Conservation (phyloP, 768 basidiomycete species). For the Boletus rufocinnamomeus region DNA sequence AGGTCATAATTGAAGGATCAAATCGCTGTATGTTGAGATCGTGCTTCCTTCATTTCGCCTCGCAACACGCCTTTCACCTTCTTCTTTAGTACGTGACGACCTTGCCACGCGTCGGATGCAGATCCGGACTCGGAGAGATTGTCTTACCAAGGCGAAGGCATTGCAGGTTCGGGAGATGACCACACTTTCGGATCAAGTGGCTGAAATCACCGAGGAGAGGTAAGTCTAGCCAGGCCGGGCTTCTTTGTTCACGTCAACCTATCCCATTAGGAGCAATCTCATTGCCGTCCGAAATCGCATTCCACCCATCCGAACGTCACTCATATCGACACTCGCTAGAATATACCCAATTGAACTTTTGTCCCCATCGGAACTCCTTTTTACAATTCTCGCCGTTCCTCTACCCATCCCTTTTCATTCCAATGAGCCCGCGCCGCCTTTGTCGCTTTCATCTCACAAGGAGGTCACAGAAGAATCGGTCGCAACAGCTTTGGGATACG, state of each 20-base stretch:
- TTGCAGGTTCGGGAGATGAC: slow-evolving; percentile 37
- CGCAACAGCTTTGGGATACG: slow-evolving; percentile 89
- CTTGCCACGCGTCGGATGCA: slow-evolving; percentile 47
- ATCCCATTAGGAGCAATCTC: slow-evolving; percentile 46
- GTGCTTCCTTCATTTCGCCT: slow-evolving; percentile 26
- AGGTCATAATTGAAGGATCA: slow-evolving; percentile 43
- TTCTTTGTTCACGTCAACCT: slow-evolving; percentile 20
- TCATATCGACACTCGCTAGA: slow-evolving; percentile 68
- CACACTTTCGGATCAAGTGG: slow-evolving; percentile 30
- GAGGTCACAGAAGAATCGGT: slow-evolving; percentile 83
- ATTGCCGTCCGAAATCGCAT: slow-evolving; percentile 50
- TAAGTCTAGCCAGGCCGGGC: slow-evolving; percentile 18
- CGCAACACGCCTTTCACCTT: slow-evolving; percentile 14
- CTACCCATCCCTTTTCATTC: slow-evolving; percentile 79
- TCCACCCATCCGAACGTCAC: slow-evolving; percentile 55
- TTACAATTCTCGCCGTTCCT: slow-evolving; percentile 83
- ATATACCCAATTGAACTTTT: slow-evolving; percentile 91
- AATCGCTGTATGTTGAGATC: slow-evolving; percentile 45
- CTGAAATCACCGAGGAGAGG: slow-evolving; percentile 43
- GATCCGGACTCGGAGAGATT: slow-evolving; percentile 47
- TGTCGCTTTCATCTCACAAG: slow-evolving; percentile 61
- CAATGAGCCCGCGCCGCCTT: slow-evolving; percentile 83
- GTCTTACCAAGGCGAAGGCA: slow-evolving; percentile 46
- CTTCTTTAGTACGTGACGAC: slow-evolving; percentile 41
- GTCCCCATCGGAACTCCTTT: slow-evolving; percentile 84